Base-by-base conservation (phyloP, 495 filamentous ascomycete genomes). In the Immersiella caudata region DNA sequence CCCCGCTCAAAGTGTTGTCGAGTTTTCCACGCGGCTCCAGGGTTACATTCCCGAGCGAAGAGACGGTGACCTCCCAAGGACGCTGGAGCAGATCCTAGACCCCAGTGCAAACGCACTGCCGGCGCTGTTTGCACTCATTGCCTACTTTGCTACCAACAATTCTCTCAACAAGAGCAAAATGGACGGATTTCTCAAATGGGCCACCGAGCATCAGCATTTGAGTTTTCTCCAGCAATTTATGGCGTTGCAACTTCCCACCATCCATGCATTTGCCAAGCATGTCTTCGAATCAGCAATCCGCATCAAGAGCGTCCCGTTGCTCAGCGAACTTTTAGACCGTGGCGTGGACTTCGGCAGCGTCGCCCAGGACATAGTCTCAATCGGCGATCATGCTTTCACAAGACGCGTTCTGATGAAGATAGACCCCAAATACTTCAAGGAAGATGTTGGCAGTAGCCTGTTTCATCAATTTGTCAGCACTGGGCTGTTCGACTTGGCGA, bases 81-180 rank as follows among this genome's bases (percentile, higher is more conserved):
- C 11, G 12, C 35, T 63, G n/a, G 21, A 52, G 22, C 40, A 21
- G 21, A 52, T 63, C 36, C 36, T 63, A 11, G 60, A 63, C 36
- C 36, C 60, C 54, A 20, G 4, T 26, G 24, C 54, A 57, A 49
- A 9, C 6, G 3, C 33, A 51, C 60, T 63, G n/a, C 36, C 60
- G 24, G 35, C 46, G n/a, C 60, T 63, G 24, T 63, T 63, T 21
- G 60, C 33, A 22, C 22, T 63, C 7, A 27, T 22, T 18, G 36
- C 60, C 22, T 63, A 51, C 36, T 63, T 63, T 24, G 60, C 60
- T 22, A 51, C 60, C 35, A 63, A 63, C 60, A 63, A 63, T 49
- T 4, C 20, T 49, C 40, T 63, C 4, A 16, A 12, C 11, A 21
- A 16, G 6, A 46, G 12, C 8, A 26, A 51, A 52, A 52, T 63